Percentiles rank a stretch among this genome's conserved stretches.
These are phyloP conservation scores for Trametes coccinea DNA, from an alignment of 768 basidiomycete genomes.

Conservation along the genomic window DNA sequence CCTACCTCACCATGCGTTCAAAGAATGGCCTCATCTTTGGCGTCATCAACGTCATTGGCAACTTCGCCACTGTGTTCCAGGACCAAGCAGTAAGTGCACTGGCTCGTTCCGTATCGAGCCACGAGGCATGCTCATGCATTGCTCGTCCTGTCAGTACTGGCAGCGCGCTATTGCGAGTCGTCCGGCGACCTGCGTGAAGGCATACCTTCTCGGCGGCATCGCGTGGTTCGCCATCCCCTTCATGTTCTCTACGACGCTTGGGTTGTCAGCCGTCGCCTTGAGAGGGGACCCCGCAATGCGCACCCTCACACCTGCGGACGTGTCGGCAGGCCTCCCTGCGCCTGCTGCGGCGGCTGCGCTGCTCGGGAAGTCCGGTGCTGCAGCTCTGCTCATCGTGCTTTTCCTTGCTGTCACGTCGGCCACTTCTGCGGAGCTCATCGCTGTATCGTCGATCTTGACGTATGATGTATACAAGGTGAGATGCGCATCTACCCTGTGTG, in stretches of 20 bases:
- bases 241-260: slow-evolving; percentile 83
- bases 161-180: slow-evolving; percentile 88
- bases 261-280: slow-evolving; percentile 85
- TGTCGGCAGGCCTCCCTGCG: slow-evolving; percentile 87
- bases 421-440: slow-evolving; percentile 88
- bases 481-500: no score
- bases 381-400: slow-evolving; percentile 74
- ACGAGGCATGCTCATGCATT: neutral
- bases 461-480: slow-evolving; percentile 82
- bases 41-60: slow-evolving; percentile 86
- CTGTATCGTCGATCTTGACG: slow-evolving; percentile 79
- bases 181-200: slow-evolving; percentile 85
- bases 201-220: slow-evolving; percentile 84
- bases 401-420: slow-evolving; percentile 89
- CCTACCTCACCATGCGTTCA: slow-evolving; percentile 63
- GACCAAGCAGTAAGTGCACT: slow-evolving; percentile 37
- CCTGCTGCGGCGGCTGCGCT: slow-evolving; percentile 82
- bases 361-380: slow-evolving; percentile 77
- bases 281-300: slow-evolving; percentile 57
- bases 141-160: slow-evolving; percentile 57
- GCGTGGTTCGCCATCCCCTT: slow-evolving; percentile 94
- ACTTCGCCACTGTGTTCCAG: slow-evolving; percentile 68
- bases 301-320: slow-evolving; percentile 55
- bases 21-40: slow-evolving; percentile 63
- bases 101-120: no score